Percentiles rank a stretch among this genome's conserved stretches.
phyloP scores from a whole-genome alignment of 1,139 yeast genomes.

The Meyerozyma smithsonii region DNA sequence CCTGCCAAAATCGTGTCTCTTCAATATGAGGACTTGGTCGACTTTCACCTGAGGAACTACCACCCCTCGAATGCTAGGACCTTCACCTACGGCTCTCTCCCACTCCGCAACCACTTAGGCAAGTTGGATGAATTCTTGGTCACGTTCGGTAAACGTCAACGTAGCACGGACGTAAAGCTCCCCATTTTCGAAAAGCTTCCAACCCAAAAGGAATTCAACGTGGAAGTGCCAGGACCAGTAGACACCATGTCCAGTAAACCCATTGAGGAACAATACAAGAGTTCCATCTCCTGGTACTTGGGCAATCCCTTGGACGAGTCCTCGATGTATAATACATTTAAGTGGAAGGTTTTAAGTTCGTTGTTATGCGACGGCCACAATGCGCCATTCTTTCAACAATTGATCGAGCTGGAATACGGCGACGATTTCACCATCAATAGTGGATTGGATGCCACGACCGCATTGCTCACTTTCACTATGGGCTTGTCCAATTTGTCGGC shows the following conservation, averaged over 20 bases:
- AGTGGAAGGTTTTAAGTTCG: constrained; percentile 67
- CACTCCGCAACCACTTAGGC: constrained; percentile 56
- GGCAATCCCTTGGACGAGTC: constrained; percentile 63
- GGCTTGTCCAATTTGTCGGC: constrained; percentile 76
- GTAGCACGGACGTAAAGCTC: constrained; percentile 20
- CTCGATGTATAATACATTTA: constrained; percentile 57
- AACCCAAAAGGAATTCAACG: constrained; percentile 5
- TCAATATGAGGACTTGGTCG: constrained; percentile 66
- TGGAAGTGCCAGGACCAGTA: constrained; percentile 60
- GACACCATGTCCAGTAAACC: constrained; percentile 72
- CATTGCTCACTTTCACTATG: constrained; percentile 71
- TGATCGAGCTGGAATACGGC: constrained; percentile 81
- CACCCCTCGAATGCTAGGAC: constrained; percentile 90
- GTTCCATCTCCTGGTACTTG: constrained; percentile 83
- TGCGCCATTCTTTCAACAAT: constrained; percentile 78
- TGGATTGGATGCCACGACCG: constrained; percentile 82
- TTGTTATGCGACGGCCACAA: constrained; percentile 88
- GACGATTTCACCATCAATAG: constrained; percentile 85
- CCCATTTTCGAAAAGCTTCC: constrained; percentile 20
- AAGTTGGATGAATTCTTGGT: constrained; percentile 51
- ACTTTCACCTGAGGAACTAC: constrained; percentile 69
- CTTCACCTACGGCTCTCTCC: constrained; percentile 81
- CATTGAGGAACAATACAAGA: constrained; percentile 62
- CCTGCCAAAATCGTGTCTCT: constrained; percentile 75
- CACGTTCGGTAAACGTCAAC: constrained; percentile 48